These are phyloP conservation scores for Teratosphaeria epicoccoides DNA, from an alignment of 2,329 filamentous ascomycete species.

Conservation along the genomic window DNA sequence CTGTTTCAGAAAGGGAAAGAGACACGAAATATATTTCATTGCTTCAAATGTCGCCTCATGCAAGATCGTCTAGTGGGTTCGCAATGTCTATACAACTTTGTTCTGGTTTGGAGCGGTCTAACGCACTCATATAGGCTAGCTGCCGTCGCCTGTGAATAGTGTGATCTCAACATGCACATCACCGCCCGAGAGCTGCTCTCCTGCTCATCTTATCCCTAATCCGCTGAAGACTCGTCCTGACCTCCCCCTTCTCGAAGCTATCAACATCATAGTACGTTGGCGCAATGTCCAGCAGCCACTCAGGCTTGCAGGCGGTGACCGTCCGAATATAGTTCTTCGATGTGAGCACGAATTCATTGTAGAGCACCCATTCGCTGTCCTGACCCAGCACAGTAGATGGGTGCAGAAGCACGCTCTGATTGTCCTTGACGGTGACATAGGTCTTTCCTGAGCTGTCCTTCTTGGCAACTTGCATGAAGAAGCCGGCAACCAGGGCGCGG, in stretches of 20 bases:
- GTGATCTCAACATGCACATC: background rate
- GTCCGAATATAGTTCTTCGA: constrained; percentile 97
- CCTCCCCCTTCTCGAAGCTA: constrained; percentile 72
- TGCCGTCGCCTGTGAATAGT: too few relatives aligned
- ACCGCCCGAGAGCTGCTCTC: constrained; percentile 10
- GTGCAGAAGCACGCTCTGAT: constrained; percentile 86
- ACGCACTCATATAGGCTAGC: background rate
- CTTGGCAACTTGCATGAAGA: constrained; percentile 99
- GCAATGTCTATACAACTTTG: background rate
- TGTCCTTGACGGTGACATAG: constrained; percentile 93
- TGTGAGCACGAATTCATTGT: constrained; percentile 96
- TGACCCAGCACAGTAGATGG: constrained; percentile 81
- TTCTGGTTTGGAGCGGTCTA: background rate
- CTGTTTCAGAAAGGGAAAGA: too few relatives aligned
- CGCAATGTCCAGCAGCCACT: constrained; percentile 93
- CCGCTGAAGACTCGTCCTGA: constrained; percentile 55
- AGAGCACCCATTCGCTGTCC: constrained; percentile 92
- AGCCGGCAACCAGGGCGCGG: constrained; percentile 79
- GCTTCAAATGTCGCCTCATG: too few relatives aligned
- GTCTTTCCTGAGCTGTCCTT: constrained; percentile 78
- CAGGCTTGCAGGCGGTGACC: constrained; percentile 79
- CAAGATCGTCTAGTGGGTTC: too few relatives aligned
- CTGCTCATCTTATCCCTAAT: constrained; percentile 45
- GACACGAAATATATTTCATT: too few relatives aligned
- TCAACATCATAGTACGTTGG: constrained; percentile 83